phyloP scores from a whole-genome alignment of 129 eudicot genomes.

The Chrysanthemum seticuspe region DNA sequence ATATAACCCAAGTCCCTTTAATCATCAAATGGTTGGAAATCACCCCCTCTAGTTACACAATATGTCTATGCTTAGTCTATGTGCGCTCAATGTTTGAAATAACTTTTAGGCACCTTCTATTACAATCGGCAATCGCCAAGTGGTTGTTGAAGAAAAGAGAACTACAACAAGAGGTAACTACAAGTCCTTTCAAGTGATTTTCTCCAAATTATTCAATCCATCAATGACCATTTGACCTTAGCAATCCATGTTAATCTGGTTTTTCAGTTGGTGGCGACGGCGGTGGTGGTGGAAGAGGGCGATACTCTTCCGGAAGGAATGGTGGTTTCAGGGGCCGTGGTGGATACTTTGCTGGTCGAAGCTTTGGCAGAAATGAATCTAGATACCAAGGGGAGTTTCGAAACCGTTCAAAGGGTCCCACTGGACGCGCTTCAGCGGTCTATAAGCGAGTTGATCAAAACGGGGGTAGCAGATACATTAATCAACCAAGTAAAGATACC shows the following conservation, averaged over 20 bases:
- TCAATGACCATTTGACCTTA: neutral
- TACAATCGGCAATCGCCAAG: constrained; percentile 52
- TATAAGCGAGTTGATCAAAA: constrained; percentile 55
- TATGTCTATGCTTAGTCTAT: neutral
- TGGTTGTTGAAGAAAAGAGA: constrained; percentile 64
- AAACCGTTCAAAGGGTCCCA: constrained; percentile 40
- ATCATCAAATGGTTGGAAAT: neutral
- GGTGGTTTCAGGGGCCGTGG: constrained; percentile 63
- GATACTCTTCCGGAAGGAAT: constrained; percentile 51
- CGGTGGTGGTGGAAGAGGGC: constrained; percentile 57
- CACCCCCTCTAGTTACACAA: neutral
- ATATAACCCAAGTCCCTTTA: neutral
- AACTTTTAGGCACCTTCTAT: constrained; percentile 63
- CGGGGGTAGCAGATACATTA: constrained; percentile 33
- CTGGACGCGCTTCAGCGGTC: constrained; percentile 37
- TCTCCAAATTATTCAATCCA: neutral
- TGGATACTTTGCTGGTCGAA: constrained; percentile 49
- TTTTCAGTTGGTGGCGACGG: constrained; percentile 38
- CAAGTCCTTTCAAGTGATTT: neutral
- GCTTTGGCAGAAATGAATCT: constrained; percentile 57
- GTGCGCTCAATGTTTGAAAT: neutral
- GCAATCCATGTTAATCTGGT: neutral
- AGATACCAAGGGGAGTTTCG: constrained; percentile 43
- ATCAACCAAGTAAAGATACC: constrained; percentile 37
- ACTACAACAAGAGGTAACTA: constrained; percentile 69